Evolutionary conservation across 225 moss, liverwort and hornwort genomes (phyloP).

Genomic region (Pseudoscleropodium purum): DNA sequence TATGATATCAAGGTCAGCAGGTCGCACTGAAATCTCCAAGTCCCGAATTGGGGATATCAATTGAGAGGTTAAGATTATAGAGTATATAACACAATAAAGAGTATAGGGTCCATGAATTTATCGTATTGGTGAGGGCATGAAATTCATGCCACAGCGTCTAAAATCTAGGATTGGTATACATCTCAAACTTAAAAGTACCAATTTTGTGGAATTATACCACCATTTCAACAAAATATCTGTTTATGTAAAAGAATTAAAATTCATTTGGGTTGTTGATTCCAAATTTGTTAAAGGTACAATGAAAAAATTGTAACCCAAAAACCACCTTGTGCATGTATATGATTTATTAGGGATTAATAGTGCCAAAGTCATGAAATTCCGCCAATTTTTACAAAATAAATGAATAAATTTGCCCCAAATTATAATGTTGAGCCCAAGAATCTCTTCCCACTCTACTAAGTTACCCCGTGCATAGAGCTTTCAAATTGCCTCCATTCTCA

Average conservation of each 20-base stretch:
- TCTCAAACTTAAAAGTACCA: too few species aligned
- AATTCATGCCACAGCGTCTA: too few species aligned
- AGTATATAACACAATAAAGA: background rate
- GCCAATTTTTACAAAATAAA: background rate
- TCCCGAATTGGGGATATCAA: background rate
- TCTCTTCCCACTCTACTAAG: too few species aligned
- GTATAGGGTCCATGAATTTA: background rate
- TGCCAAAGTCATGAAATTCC: background rate
- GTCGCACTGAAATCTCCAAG: background rate
- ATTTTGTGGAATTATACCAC: too few species aligned
- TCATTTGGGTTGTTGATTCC: rapidly evolving
- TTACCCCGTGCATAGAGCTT: background rate
- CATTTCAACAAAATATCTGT: too few species aligned
- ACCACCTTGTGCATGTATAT: too few species aligned
- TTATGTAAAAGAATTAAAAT: background rate
- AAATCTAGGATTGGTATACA: too few species aligned
- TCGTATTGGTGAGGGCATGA: background rate
- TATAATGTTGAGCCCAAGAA: too few species aligned
- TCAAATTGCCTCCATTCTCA: background rate
- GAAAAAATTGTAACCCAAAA: background rate
- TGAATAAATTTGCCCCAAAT: background rate
- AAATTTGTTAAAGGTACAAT: background rate
- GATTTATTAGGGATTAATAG: background rate
- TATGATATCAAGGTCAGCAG: background rate
- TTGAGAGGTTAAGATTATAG: background rate